phyloP scores from a whole-genome alignment of 257 asterid genomes.

The Leonotis leonurus region DNA sequence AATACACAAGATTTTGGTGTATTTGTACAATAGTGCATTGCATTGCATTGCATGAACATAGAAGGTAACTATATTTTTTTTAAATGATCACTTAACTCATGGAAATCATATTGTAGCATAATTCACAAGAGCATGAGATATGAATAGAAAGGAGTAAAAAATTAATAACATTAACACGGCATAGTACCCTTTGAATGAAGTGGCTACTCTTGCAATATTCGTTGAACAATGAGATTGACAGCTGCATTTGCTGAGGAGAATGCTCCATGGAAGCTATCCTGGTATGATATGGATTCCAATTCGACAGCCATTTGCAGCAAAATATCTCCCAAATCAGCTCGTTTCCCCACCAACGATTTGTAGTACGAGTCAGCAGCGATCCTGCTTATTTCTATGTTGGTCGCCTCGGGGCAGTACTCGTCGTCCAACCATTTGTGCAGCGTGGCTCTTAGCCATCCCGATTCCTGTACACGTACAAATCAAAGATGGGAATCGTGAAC shows the following conservation, averaged over 20 bases:
- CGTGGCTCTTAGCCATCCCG: constrained; percentile 72
- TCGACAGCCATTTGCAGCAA: constrained; percentile 65
- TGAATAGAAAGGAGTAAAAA: too few species aligned
- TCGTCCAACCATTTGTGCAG: constrained; percentile 87
- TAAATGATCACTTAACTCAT: background rate
- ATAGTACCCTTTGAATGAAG: too few species aligned
- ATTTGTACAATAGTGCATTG: too few species aligned
- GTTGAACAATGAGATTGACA: constrained; percentile 56
- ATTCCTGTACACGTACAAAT: constrained; percentile 61
- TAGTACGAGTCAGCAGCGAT: constrained; percentile 63
- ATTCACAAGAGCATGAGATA: too few species aligned
- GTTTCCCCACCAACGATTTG: constrained; percentile 49
- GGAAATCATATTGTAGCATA: background rate
- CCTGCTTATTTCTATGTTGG: constrained; percentile 64
- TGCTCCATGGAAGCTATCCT: constrained; percentile 96
- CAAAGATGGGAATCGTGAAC: too few species aligned
- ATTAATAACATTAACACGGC: too few species aligned
- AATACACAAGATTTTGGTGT: too few species aligned
- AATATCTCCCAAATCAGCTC: constrained; percentile 71
- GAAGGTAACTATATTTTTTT: background rate
- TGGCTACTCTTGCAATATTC: constrained; percentile 35
- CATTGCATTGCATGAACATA: too few species aligned
- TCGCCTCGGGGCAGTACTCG: constrained; percentile 86
- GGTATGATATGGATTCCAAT: constrained; percentile 74
- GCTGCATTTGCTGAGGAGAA: constrained; percentile 95